Percentiles rank a stretch among this genome's conserved stretches.
Evolutionary conservation across 2,329 filamentous ascomycete species (phyloP).

Genomic region (Venturia asperata): DNA sequence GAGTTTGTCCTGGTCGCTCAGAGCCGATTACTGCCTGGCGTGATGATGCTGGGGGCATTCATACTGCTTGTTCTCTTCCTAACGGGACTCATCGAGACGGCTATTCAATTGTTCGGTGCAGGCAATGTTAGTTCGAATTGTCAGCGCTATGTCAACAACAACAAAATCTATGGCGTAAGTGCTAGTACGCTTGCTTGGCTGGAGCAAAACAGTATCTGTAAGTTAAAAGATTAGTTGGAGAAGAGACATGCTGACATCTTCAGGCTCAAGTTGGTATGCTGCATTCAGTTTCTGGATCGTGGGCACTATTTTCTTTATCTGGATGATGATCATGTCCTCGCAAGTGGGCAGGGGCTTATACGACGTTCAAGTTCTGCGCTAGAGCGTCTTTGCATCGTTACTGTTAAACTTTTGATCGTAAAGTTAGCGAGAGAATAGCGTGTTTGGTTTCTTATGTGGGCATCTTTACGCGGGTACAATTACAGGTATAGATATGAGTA

Average conservation of each 20-base stretch:
- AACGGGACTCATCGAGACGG: constrained; percentile 55
- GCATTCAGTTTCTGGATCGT: constrained; percentile 58
- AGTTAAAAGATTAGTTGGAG: constrained; percentile 26
- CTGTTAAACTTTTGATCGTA: background rate
- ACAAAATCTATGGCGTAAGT: constrained; percentile 41
- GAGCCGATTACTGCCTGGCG: constrained; percentile 50
- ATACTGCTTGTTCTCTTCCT: constrained; percentile 56
- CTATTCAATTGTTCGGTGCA: constrained; percentile 53
- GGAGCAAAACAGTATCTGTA: constrained; percentile 56
- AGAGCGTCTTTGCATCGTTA: background rate
- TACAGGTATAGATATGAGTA: background rate
- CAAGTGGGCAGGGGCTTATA: constrained; percentile 46
- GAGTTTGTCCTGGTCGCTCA: constrained; percentile 51
- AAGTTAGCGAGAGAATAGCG: background rate
- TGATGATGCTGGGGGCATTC: constrained; percentile 54
- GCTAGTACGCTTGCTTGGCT: constrained; percentile 54
- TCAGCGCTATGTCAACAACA: constrained; percentile 48
- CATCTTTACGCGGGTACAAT: background rate
- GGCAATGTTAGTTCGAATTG: constrained; percentile 54
- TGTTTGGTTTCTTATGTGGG: background rate
- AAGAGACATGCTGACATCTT: constrained; percentile 21
- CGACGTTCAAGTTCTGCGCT: constrained; percentile 24
- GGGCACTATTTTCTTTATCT: constrained; percentile 55
- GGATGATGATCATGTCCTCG: constrained; percentile 58
- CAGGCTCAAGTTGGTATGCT: constrained; percentile 56